Evolutionary conservation across 2,329 filamentous ascomycete species (phyloP), one percentile per base, ranked within the genome.

Genomic region (Colletotrichum abscissum): DNA sequence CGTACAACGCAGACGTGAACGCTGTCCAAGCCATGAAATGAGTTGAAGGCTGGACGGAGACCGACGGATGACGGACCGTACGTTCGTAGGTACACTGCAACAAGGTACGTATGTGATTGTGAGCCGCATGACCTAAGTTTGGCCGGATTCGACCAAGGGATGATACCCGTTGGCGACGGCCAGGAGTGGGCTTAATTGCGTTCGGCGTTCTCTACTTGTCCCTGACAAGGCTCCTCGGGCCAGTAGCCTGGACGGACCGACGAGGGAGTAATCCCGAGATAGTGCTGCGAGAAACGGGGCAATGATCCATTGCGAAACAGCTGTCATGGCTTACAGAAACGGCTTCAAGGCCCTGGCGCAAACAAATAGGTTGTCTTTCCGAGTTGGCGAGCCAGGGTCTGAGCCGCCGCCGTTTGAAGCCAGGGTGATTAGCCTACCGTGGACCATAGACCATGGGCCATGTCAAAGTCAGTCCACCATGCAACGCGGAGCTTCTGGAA

Each of bases 351-450:
- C 68, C 49, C 28, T 56, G 63, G 24, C 42, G 52, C 68, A 59
- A 68, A 72, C 69, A 68, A 68, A 58, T 55, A 49, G 58, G 72
- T 38, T 59, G 57, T 56, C 52, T 46, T 74, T 63, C 52, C 63
- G 68, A 74, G 63, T 26, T 67, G 72, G 52, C 57, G 58, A 67
- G 42, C 52, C 16, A 38, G 26, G 58, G 57, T 24, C 35, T 16
- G 57, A 42, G 26, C 26, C 9, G 24, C 49, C 63, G 63, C 57
- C 63, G 63, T 72, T 72, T 63, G 72, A 59, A 26, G 42, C 63
- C 22, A 16, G 69, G 67, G 30, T n/a, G 49, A 54, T 46, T 28
- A 42, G 19, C 16, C 42, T 49, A 52, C 55, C 68, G 14, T 66
- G 68, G 33, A 26, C 55, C 22, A 26, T 3, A 54, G 42, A 22